phyloP scores from a whole-genome alignment of 805 yeast species.

The Kodamaea jinghongensis region DNA sequence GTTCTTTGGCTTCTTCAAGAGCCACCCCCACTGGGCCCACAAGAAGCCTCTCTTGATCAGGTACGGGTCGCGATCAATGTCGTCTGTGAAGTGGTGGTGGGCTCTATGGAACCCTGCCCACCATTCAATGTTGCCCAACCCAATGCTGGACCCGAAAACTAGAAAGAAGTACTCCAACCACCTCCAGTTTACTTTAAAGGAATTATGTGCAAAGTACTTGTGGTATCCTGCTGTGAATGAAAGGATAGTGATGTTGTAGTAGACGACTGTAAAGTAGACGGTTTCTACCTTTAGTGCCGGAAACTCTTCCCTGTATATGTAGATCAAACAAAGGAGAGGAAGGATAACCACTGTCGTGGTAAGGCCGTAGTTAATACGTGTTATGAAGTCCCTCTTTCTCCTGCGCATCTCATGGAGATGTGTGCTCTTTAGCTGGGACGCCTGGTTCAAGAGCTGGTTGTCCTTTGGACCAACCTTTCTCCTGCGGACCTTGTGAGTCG shows the following conservation, averaged over 20 bases:
- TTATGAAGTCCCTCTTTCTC: constrained; percentile 34
- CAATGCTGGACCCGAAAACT: constrained; percentile 68
- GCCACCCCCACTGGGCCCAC: constrained; percentile 90
- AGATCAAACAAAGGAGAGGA: constrained; percentile 30
- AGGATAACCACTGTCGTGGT: constrained; percentile 32
- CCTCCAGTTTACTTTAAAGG: constrained; percentile 26
- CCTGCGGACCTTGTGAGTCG: constrained; percentile 19
- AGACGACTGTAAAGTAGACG: constrained; percentile 27
- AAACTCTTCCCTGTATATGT: constrained; percentile 22
- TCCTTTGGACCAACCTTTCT: constrained; percentile 16
- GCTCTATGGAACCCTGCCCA: constrained; percentile 87
- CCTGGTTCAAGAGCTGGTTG: constrained; percentile 15
- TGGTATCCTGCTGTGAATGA: constrained; percentile 45
- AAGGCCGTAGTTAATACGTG: constrained; percentile 35
- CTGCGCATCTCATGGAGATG: constrained; percentile 34
- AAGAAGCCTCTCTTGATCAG: constrained; percentile 74
- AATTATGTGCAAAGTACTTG: constrained; percentile 40
- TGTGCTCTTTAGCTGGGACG: constrained; percentile 25
- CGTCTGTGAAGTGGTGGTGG: constrained; percentile 81
- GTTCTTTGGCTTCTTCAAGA: constrained; percentile 57
- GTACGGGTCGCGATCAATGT: constrained; percentile 87
- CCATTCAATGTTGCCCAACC: constrained; percentile 71
- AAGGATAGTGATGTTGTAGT: constrained; percentile 35
- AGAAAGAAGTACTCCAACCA: constrained; percentile 50
- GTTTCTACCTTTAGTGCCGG: constrained; percentile 29